A percentile compares a stretch with the other conserved stretches of the same genome.
Evolutionary conservation across 2,329 filamentous ascomycete genomes (phyloP).

Genomic region (Fusarium continuum): DNA sequence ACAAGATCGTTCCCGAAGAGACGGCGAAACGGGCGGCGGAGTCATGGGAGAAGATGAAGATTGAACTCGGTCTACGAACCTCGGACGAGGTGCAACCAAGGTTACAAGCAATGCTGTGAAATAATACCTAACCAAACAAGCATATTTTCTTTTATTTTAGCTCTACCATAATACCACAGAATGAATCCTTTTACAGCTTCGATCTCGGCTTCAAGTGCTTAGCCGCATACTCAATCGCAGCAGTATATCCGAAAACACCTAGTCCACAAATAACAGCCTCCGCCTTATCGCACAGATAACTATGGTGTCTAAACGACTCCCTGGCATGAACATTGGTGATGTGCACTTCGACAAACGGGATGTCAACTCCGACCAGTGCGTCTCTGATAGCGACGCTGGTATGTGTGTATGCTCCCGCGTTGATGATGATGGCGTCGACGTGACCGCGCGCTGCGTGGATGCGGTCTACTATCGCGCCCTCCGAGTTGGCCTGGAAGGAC

Average conservation of each 20-base stretch:
- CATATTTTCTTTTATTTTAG: not conserved
- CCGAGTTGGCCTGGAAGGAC: slow-evolving; percentile 79
- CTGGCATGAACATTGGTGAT: slow-evolving; percentile 78
- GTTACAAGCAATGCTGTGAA: slow-evolving; percentile 49
- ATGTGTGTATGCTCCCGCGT: slow-evolving; percentile 79
- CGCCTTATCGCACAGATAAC: slow-evolving; percentile 80
- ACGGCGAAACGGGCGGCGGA: slow-evolving; percentile 66
- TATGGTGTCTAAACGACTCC: slow-evolving; percentile 74
- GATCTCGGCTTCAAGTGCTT: slow-evolving; percentile 56
- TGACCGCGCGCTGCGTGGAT: slow-evolving; percentile 71
- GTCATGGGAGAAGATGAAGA: slow-evolving; percentile 59
- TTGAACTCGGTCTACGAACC: slow-evolving; percentile 48
- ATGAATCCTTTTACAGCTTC: slow-evolving; percentile 17
- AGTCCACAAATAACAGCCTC: slow-evolving; percentile 77
- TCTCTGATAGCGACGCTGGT: slow-evolving; percentile 81
- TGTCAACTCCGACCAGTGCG: slow-evolving; percentile 71
- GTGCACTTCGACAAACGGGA: slow-evolving; percentile 83
- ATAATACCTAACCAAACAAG: not conserved
- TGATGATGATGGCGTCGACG: slow-evolving; percentile 76
- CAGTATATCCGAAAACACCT: slow-evolving; percentile 69
- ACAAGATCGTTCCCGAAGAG: slow-evolving; percentile 70
- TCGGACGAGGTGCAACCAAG: slow-evolving; percentile 39
- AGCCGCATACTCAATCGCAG: slow-evolving; percentile 64
- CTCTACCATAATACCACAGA: slow-evolving; percentile 13
- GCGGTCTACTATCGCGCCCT: slow-evolving; percentile 77